phyloP scores from a whole-genome alignment of 2,329 filamentous ascomycete genomes.

The Monosporascus sp. region DNA sequence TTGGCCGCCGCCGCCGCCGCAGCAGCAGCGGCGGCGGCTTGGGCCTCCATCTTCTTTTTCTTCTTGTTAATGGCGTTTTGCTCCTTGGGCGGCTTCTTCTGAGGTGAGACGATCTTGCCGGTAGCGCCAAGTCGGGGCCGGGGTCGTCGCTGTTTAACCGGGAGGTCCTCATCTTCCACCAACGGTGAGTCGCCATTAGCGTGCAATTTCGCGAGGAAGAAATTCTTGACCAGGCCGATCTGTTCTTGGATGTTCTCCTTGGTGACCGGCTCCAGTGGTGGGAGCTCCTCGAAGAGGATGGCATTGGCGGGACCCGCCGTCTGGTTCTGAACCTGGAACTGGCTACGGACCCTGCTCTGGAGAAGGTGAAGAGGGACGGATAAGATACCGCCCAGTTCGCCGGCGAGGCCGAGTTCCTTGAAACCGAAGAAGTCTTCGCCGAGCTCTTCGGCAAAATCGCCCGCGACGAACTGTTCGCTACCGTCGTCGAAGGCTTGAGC shows the following conservation, averaged over 20 bases:
- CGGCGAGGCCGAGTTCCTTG: slow-evolving; percentile 86
- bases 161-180: slow-evolving; percentile 90
- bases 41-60: slow-evolving; percentile 72
- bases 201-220: slow-evolving; percentile 85
- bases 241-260: slow-evolving; percentile 71
- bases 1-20: slow-evolving; percentile 24
- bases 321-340: slow-evolving; percentile 70
- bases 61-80: slow-evolving; percentile 82
- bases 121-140: slow-evolving; percentile 62
- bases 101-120: slow-evolving; percentile 80
- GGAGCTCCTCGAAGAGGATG: slow-evolving; percentile 61
- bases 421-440: slow-evolving; percentile 99
- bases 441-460: slow-evolving; percentile 95
- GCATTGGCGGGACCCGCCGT: slow-evolving; percentile 54
- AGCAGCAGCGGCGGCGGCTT: slow-evolving; percentile 42
- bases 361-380: slow-evolving; percentile 91
- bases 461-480: slow-evolving; percentile 92
- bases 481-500: slow-evolving; percentile 91
- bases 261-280: slow-evolving; percentile 71
- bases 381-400: slow-evolving; percentile 82
- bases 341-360: slow-evolving; percentile 82
- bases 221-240: slow-evolving; percentile 83
- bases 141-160: slow-evolving; percentile 79
- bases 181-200: slow-evolving; percentile 77
- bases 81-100: slow-evolving; percentile 77